These are phyloP conservation scores for Aphanomyces astaci DNA, from an alignment of 352 stramenopile genomes.

Conservation along the genomic window DNA sequence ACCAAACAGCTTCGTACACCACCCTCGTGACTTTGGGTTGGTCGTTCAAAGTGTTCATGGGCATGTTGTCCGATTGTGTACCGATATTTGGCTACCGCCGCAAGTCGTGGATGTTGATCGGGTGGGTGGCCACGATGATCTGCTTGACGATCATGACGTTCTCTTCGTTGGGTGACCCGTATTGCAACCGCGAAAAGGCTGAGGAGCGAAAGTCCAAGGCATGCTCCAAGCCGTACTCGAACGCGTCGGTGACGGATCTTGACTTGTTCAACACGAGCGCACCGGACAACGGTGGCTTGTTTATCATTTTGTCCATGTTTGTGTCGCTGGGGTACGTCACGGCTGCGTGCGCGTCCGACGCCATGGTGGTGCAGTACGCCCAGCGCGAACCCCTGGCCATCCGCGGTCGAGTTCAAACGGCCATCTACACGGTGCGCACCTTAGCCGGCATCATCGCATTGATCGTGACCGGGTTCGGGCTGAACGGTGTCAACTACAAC, in stretches of 20 bases:
- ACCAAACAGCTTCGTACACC: constrained; percentile 34
- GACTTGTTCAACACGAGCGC: neutral
- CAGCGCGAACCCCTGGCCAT: too few species aligned
- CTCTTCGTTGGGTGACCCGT: constrained; percentile 36
- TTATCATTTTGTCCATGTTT: neutral
- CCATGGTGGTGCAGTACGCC: too few species aligned
- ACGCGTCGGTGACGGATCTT: neutral
- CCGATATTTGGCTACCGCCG: constrained; percentile 44
- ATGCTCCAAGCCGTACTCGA: neutral
- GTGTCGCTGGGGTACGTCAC: neutral
- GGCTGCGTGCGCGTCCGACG: too few species aligned
- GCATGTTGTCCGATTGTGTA: constrained; percentile 44
- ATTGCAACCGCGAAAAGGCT: constrained; percentile 29
- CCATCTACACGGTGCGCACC: constrained; percentile 36
- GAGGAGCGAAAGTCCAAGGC: neutral
- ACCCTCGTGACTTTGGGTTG: constrained; percentile 49
- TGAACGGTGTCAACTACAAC: constrained; percentile 41
- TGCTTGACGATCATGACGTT: constrained; percentile 47
- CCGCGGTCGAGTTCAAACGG: too few species aligned
- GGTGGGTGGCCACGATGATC: constrained; percentile 35
- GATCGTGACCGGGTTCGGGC: constrained; percentile 30
- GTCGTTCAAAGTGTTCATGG: constrained; percentile 64
- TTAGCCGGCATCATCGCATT: constrained; percentile 33
- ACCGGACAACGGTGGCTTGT: neutral
- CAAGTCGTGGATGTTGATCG: constrained; percentile 49